Conservation (phyloP, 345 rosid genomes). For the Brassica nigra region DNA sequence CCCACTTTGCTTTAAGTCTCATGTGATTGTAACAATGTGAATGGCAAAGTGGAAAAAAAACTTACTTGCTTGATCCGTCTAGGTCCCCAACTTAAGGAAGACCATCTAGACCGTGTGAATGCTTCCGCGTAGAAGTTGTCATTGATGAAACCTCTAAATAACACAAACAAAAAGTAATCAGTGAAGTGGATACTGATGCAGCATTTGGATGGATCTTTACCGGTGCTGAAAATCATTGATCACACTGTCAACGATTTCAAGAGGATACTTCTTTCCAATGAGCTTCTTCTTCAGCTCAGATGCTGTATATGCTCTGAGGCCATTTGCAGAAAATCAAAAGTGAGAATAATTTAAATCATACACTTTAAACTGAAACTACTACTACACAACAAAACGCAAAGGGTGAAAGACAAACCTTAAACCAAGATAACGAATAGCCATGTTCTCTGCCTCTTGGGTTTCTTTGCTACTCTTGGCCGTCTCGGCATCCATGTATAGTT, state of each 20-base stretch:
- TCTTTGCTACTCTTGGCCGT: constrained; percentile 25
- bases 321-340: constrained; percentile 10
- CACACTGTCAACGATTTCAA: constrained; percentile 51
- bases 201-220: constrained; percentile 39
- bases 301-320: constrained; percentile 65
- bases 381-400: constrained; percentile 3
- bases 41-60: not conserved
- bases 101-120: constrained; percentile 76
- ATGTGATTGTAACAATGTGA: constrained; percentile 3
- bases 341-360: not conserved
- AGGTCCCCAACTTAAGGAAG: constrained; percentile 89
- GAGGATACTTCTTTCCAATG: constrained; percentile 57
- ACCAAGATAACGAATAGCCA: constrained; percentile 67
- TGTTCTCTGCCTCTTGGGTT: constrained; percentile 57
- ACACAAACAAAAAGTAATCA: not conserved
- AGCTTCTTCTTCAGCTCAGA: constrained; percentile 78
- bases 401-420: constrained; percentile 46
- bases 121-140: constrained; percentile 80
- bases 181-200: not conserved
- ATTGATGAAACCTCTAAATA: constrained; percentile 71
- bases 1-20: not conserved
- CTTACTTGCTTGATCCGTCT: constrained; percentile 85
- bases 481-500: constrained; percentile 33
- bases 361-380: constrained; percentile 1
- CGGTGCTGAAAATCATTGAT: constrained; percentile 57